Base-by-base conservation (phyloP, 2,329 filamentous ascomycete genomes). In the Colletotrichum tropicicola region DNA sequence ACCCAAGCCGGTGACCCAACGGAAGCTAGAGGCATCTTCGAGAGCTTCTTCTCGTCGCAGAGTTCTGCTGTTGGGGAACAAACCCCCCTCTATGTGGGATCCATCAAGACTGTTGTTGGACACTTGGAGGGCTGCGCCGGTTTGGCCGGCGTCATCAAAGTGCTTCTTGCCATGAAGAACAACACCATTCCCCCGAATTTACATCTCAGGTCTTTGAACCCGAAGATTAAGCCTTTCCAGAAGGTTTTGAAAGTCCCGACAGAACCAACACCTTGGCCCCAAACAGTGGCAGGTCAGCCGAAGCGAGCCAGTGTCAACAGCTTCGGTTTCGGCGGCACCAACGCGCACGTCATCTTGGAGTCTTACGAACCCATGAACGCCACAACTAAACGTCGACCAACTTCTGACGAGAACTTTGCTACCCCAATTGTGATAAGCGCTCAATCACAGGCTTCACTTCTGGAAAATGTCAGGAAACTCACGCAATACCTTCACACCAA, bases 1-100 rank as follows among this genome's bases (percentile, higher is more conserved):
- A 85, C 83, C 2, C 70, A 74, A 17, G 78, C 78, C 10, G 83
- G 83, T 1, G 83, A 85, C 57, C 79, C 79, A 0, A 69, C 77
- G 2, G 82, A 83, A 54, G 82, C 86, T 37, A 83, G 49, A 0
- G 78, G 77, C 0, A 72, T 84, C 3, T 69, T 25, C 5, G 30
- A 54, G 37, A 49, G 41, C 27, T 69, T 55, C 27, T 73, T 73
- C 8, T 43, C 53, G 8, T 7, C 37, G 6, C 8, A 39, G n/a
- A 25, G 19, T 1, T 27, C 41, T 12, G 6, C 30, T 0, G 17
- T 17, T 21, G 66, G 21, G 25, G 12, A 52, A 37, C 13, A 21
- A 66, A 8, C 27, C 19, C 7, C 61, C 68, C 25, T 48, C 44
- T 15, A 81, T 10, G 54, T 75, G 1, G 69, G 70, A 4, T 66